Conservation (phyloP, 2,329 filamentous ascomycete species). For the Neofusicoccum kwambonambiense region DNA sequence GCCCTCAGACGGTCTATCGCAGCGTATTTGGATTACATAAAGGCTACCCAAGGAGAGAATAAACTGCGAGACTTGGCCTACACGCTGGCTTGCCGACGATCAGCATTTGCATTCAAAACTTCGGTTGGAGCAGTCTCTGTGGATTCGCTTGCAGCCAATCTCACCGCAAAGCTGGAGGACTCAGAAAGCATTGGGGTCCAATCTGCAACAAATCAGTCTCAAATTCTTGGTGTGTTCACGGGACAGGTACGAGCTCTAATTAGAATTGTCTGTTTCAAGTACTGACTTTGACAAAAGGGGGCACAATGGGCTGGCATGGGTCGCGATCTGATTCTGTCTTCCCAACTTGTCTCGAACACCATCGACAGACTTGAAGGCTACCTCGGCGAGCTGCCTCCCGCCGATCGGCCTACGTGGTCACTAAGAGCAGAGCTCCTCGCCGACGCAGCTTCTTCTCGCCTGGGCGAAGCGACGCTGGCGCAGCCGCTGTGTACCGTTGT, state of each 20-base stretch:
- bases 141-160: no score
- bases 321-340: conserved; percentile 31
- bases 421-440: conserved; percentile 21
- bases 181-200: not conserved
- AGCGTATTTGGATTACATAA: conserved; percentile 1
- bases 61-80: conserved; percentile 5
- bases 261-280: no score
- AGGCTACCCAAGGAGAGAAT: not conserved
- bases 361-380: conserved; percentile 26
- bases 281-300: conserved; percentile 23
- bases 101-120: no score
- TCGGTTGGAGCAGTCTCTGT: not conserved
- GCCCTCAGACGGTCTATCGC: not conserved
- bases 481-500: conserved; percentile 39
- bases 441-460: not conserved
- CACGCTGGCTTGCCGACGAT: no score
- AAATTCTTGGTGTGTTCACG: conserved; percentile 40
- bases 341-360: conserved; percentile 22
- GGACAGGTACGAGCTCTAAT: conserved; percentile 30
- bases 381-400: conserved; percentile 7
- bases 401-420: conserved; percentile 21
- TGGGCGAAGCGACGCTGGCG: conserved; percentile 25
- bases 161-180: not conserved
- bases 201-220: not conserved
- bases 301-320: conserved; percentile 45